These are phyloP conservation scores for Rheum nobile DNA, from an alignment of 148 eudicot species.

Conservation along the genomic window DNA sequence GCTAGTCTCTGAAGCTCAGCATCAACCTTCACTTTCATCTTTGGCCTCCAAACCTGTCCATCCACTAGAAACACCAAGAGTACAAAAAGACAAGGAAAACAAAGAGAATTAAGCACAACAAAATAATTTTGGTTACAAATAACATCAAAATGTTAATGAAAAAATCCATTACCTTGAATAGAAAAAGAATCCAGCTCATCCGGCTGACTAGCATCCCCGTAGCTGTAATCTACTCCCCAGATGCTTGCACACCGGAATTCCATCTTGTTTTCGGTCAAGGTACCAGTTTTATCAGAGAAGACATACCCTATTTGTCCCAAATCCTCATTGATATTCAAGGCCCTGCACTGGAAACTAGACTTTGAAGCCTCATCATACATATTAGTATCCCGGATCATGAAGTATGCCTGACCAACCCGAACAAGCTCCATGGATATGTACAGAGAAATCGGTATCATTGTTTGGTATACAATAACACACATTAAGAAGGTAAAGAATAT, in stretches of 20 bases:
- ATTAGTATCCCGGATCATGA: constrained; percentile 62
- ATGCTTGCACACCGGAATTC: constrained; percentile 92
- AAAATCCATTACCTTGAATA: constrained; percentile 38
- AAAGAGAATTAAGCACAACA: background rate
- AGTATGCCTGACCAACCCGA: constrained; percentile 96
- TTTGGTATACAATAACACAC: constrained; percentile 92
- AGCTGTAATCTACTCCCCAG: constrained; percentile 64
- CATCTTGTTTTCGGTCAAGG: constrained; percentile 99
- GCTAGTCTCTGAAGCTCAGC: constrained; percentile 43
- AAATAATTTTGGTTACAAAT: background rate
- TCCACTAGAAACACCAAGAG: constrained; percentile 35
- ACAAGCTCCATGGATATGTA: constrained; percentile 99
- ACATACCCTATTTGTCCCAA: constrained; percentile 91
- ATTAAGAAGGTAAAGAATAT: constrained; percentile 85
- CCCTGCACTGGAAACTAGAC: constrained; percentile 82
- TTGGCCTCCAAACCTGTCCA: constrained; percentile 62
- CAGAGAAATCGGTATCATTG: constrained; percentile 92
- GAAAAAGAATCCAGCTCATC: constrained; percentile 33
- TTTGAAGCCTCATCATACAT: constrained; percentile 73
- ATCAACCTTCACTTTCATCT: constrained; percentile 82
- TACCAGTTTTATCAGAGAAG: constrained; percentile 98
- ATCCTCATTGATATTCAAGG: constrained; percentile 94
- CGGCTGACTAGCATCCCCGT: constrained; percentile 21
- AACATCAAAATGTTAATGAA: background rate
- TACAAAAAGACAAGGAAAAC: constrained; percentile 6